Evolutionary conservation across 2,329 filamentous ascomycete genomes (phyloP).

Genomic region (Pseudocercospora ulei): DNA sequence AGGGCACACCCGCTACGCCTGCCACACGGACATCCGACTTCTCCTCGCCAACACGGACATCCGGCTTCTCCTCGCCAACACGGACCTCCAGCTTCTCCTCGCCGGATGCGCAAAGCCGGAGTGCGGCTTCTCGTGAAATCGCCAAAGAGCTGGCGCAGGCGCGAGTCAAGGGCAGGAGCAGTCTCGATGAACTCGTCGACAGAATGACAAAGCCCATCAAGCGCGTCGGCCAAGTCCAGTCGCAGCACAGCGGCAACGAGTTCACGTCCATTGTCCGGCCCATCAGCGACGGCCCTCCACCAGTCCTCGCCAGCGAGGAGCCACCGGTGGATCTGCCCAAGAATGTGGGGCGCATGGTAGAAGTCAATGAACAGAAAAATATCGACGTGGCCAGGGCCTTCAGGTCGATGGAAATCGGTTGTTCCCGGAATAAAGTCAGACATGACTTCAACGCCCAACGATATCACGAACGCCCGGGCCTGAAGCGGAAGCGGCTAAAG

Average conservation of each 20-base stretch:
- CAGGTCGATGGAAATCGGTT: conserved; percentile 38
- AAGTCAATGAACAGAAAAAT: conserved; percentile 31
- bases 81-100: conserved; percentile 29
- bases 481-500: conserved; percentile 66
- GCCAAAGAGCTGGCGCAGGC: conserved; percentile 11
- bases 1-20: conserved; percentile 25
- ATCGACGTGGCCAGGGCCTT: conserved; percentile 45
- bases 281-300: not conserved
- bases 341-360: conserved; percentile 37
- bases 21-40: conserved; percentile 27
- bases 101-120: conserved; percentile 21
- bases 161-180: conserved; percentile 8
- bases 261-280: conserved; percentile 1
- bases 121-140: conserved; percentile 14
- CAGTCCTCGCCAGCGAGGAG: not conserved
- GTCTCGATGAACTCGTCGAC: conserved; percentile 18
- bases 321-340: conserved; percentile 34
- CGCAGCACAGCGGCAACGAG: not conserved
- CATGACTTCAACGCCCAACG: conserved; percentile 50
- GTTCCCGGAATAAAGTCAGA: conserved; percentile 50
- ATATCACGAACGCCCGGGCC: conserved; percentile 64
- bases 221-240: not conserved
- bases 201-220: conserved; percentile 6
- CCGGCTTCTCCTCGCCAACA: conserved; percentile 25
- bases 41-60: conserved; percentile 26